Evolutionary conservation across 768 basidiomycete species (phyloP).

Genomic region (Lentinula guzmanii): DNA sequence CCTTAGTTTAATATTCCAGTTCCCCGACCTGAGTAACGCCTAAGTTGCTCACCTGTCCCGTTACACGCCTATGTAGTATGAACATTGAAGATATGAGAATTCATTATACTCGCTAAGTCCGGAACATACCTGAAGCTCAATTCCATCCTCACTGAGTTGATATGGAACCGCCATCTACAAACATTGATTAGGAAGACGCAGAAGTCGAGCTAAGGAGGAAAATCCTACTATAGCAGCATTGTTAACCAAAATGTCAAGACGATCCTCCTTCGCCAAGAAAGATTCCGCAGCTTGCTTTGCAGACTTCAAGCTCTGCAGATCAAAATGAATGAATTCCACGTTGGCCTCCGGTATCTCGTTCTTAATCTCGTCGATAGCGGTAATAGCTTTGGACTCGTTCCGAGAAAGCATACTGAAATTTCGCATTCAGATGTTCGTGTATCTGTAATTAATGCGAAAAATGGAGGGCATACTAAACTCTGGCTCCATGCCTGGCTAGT

Average conservation of each 20-base stretch:
- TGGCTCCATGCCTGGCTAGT: constrained; percentile 4
- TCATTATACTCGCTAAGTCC: neutral
- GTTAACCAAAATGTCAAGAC: constrained; percentile 7
- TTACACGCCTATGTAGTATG: too few relatives aligned
- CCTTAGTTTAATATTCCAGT: too few relatives aligned
- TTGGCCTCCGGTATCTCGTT: neutral
- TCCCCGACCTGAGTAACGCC: too few relatives aligned
- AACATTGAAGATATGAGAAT: too few relatives aligned
- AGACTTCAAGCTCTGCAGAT: constrained; percentile 2
- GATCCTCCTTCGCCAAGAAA: neutral
- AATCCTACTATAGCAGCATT: constrained; percentile 8
- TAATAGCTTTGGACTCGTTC: neutral
- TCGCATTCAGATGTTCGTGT: neutral
- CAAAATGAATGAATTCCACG: constrained; percentile 5
- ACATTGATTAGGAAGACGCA: neutral
- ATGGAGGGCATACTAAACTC: neutral
- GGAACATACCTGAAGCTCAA: constrained; percentile 2
- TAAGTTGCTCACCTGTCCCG: too few relatives aligned
- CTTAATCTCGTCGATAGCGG: constrained; percentile 4
- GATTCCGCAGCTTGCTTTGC: constrained; percentile 3
- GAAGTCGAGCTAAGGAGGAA: neutral
- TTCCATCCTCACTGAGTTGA: neutral
- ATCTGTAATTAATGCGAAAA: too few relatives aligned
- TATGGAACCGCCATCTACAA: neutral
- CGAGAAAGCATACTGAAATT: neutral